Base-by-base conservation (phyloP, 345 rosid species). In the Draba incana region DNA sequence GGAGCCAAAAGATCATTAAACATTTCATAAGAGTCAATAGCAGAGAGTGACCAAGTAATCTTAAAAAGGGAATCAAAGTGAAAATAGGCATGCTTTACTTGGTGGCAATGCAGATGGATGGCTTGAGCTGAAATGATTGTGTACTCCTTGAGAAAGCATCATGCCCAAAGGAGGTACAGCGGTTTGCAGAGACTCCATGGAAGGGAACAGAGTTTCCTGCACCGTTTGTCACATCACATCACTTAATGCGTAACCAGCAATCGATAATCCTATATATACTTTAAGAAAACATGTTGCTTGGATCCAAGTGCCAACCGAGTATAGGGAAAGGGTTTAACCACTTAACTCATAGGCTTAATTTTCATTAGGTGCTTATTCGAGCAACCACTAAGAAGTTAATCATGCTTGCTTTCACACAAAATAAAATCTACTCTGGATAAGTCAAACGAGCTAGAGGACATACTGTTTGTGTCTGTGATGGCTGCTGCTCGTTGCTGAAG, bases 101-200 rank as follows among this genome's bases (percentile, higher is more conserved):
- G 83, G 92, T 52, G 86, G 87, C 72, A 85, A 12, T 35, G 84
- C 78, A 57, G 85, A 67, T 53, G 71, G 64, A 73, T 71, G 79
- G 13, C 64, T n/a, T 43, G 79, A 70, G 62, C 57, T 77, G 27
- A 82, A 75, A 53, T 78, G 80, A 76, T 80, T 80, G 56, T 76
- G 79, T 37, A 75, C 57, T 62, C 87, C 68, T 53, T 80, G 92
- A 20, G 84, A 66, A 33, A 79, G 75, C 66, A 80, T 72, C 97
- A 82, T 52, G 41, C 84, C 80, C 6, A 84, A 62, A 75, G 85
- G 72, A 8, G 85, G 83, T 57, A 85, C 75, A 60, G 88, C 88
- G 70, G 86, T 75, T 79, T 86, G 92, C 63, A 86, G 70, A 59
- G 96, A 50, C 16, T 71, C 77, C 90, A 91, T 80, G 59, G 94